Evolutionary conservation across 352 stramenopile genomes (phyloP).

Genomic region (Plasmopara muralis): DNA sequence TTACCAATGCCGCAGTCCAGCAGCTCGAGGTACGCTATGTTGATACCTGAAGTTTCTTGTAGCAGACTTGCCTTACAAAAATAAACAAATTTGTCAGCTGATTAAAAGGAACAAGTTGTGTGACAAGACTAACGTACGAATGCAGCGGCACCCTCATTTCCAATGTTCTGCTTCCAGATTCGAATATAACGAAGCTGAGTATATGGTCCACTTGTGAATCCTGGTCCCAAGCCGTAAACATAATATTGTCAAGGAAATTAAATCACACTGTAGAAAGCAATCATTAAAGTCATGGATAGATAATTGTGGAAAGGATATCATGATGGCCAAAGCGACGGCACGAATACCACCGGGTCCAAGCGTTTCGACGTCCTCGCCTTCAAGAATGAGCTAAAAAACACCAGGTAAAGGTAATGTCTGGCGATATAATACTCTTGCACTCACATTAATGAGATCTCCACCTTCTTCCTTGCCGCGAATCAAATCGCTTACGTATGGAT

Average conservation of each 20-base stretch:
- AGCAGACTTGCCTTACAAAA: constrained; percentile 34
- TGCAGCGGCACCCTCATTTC: constrained; percentile 57
- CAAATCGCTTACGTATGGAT: constrained; percentile 62
- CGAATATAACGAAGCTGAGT: constrained; percentile 64
- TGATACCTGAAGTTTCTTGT: constrained; percentile 39
- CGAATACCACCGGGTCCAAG: constrained; percentile 58
- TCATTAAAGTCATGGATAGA: background rate
- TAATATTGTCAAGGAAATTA: constrained; percentile 39
- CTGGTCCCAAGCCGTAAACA: constrained; percentile 50
- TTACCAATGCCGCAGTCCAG: constrained; percentile 67
- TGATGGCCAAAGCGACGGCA: constrained; percentile 59
- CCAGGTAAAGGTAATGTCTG: background rate
- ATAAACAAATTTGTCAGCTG: too few relatives aligned
- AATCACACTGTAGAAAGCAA: background rate
- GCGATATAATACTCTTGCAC: background rate
- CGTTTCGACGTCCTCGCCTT: constrained; percentile 54
- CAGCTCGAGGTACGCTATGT: constrained; percentile 73
- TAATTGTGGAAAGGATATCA: constrained; percentile 58
- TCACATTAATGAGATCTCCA: constrained; percentile 61
- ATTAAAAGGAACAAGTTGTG: background rate
- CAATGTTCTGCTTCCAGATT: constrained; percentile 77
- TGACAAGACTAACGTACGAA: constrained; percentile 38
- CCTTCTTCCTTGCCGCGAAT: constrained; percentile 65
- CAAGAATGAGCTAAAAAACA: constrained; percentile 55
- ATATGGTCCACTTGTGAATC: constrained; percentile 59